Evolutionary conservation across 2,329 filamentous ascomycete genomes (phyloP).

Genomic region (Cercospora sp.): DNA sequence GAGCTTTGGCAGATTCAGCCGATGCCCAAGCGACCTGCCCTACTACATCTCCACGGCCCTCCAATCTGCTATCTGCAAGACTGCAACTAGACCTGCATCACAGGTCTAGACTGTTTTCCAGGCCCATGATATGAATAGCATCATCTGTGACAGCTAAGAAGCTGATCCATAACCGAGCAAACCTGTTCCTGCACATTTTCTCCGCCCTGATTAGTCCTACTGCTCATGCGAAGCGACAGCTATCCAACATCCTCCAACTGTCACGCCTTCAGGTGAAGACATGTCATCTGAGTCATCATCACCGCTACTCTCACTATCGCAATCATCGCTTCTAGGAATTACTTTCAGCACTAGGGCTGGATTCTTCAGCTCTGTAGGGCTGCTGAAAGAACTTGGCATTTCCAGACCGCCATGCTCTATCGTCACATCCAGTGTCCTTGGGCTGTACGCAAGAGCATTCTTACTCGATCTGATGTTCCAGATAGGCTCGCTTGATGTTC

Average conservation of each 20-base stretch:
- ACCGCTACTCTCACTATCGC: background rate
- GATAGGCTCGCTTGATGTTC: background rate
- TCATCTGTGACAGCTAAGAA: background rate
- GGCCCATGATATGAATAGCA: background rate
- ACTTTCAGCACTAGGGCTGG: background rate
- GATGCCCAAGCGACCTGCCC: background rate
- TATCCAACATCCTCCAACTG: conserved; percentile 6
- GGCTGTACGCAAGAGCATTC: background rate
- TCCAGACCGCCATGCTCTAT: conserved; percentile 2
- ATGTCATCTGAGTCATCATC: conserved; percentile 1
- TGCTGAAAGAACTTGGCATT: conserved; percentile 1
- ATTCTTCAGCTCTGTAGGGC: conserved; percentile 3
- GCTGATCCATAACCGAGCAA: background rate
- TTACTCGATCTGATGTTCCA: background rate
- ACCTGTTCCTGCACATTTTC: background rate
- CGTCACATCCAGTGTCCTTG: background rate
- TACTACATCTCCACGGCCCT: background rate
- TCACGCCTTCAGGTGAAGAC: background rate
- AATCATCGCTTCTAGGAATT: background rate
- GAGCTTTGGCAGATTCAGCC: background rate
- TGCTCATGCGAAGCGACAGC: conserved; percentile 8
- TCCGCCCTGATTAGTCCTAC: background rate
- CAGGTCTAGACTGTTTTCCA: background rate
- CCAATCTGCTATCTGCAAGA: background rate
- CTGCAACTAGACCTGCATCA: background rate